These are phyloP conservation scores for Eimeria necatrix DNA, from an alignment of 169 alveolate species.

Conservation along the genomic window DNA sequence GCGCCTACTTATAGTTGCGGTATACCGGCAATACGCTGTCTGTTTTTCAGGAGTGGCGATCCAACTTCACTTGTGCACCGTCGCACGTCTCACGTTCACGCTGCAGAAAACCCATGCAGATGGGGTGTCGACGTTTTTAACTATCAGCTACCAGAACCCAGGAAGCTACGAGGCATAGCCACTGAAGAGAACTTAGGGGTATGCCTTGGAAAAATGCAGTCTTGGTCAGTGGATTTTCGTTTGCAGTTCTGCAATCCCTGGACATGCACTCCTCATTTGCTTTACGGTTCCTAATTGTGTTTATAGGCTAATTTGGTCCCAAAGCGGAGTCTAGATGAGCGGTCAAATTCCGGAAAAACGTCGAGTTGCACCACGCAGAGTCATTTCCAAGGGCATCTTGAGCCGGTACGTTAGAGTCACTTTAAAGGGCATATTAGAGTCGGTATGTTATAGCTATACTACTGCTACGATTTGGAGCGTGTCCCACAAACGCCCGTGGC, in stretches of 20 bases:
- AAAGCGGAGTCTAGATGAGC: constrained; percentile 43
- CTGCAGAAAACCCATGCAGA: constrained; percentile 70
- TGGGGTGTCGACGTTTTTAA: constrained; percentile 70
- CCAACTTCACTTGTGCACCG: not conserved
- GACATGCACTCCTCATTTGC: not conserved
- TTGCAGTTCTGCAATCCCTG: not conserved
- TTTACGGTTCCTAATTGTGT: not conserved
- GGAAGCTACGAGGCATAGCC: constrained; percentile 46
- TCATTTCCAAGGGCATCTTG: constrained; percentile 42
- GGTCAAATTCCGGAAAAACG: not conserved
- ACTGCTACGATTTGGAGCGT: not conserved
- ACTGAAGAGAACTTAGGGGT: constrained; percentile 57
- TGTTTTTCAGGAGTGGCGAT: constrained; percentile 19
- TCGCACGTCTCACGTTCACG: constrained; percentile 39
- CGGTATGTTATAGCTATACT: not conserved
- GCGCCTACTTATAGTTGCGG: no score
- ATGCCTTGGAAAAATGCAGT: not conserved
- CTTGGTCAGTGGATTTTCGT: not conserved
- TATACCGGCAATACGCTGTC: not conserved
- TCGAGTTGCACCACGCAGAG: not conserved
- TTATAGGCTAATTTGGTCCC: constrained; percentile 51
- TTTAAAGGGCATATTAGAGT: not conserved
- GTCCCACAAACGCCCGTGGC: not conserved
- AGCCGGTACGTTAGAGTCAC: constrained; percentile 16
- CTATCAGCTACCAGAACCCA: constrained; percentile 68